Conservation (phyloP, 257 asterid genomes). For the Solanum phureja region DNA sequence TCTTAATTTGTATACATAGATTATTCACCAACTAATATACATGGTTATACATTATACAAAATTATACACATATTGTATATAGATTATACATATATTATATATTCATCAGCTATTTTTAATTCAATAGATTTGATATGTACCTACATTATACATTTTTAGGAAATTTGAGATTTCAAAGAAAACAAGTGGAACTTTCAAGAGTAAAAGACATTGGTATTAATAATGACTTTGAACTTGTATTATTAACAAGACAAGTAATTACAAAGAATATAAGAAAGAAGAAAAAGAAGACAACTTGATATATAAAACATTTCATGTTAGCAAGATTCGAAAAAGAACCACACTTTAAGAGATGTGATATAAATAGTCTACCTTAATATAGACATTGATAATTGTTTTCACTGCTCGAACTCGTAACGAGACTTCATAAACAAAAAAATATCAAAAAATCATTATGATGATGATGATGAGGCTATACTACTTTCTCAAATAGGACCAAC, state of each 20-base stretch:
- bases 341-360: neutral
- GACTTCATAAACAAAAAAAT: neutral
- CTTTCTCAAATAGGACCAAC: conserved; percentile 21
- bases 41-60: neutral
- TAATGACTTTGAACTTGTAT: neutral
- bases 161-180: neutral
- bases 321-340: too few species aligned
- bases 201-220: neutral
- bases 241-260: neutral
- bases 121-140: neutral
- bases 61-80: neutral
- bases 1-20: neutral
- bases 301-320: neutral
- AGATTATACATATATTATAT: neutral
- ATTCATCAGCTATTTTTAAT: neutral
- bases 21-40: neutral
- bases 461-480: conserved; percentile 7
- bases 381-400: neutral
- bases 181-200: neutral
- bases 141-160: neutral
- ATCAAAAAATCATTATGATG: neutral
- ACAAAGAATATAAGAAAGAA: neutral
- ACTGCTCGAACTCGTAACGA: neutral
- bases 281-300: neutral
- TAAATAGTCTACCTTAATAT: neutral